phyloP scores from a whole-genome alignment of 768 basidiomycete genomes.

The Suillus placidus region DNA sequence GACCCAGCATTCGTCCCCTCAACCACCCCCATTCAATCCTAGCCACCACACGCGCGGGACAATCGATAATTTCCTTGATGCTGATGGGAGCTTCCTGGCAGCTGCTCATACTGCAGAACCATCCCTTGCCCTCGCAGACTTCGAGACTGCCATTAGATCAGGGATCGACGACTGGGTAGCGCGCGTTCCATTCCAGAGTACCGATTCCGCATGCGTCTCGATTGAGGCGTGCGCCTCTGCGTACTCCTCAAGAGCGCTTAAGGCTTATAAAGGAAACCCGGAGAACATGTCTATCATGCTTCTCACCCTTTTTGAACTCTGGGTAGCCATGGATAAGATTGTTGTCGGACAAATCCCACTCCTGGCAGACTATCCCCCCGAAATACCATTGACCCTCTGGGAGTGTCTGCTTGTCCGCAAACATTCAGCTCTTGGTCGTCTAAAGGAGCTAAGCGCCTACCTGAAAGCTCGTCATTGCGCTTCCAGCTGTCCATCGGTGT shows the following conservation, averaged over 20 bases:
- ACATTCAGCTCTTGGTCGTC: slow-evolving; percentile 29
- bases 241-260: slow-evolving; percentile 31
- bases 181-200: slow-evolving; percentile 5
- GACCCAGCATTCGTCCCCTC: not conserved
- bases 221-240: slow-evolving; percentile 28
- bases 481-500: not conserved
- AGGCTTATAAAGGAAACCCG: slow-evolving; percentile 35
- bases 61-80: slow-evolving; percentile 23
- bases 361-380: slow-evolving; percentile 36
- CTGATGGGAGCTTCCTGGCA: slow-evolving; percentile 15
- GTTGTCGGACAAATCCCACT: slow-evolving; percentile 25
- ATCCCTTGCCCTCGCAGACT: slow-evolving; percentile 34
- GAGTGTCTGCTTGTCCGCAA: slow-evolving; percentile 34
- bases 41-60: slow-evolving; percentile 12
- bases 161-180: slow-evolving; percentile 39
- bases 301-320: slow-evolving; percentile 40
- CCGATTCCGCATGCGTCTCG: slow-evolving; percentile 18
- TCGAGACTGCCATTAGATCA: slow-evolving; percentile 37
- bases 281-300: slow-evolving; percentile 47
- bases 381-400: slow-evolving; percentile 30
- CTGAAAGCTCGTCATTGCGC: slow-evolving; percentile 34
- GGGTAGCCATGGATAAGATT: slow-evolving; percentile 39
- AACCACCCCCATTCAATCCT: slow-evolving; percentile 6
- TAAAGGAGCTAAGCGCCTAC: slow-evolving; percentile 32
- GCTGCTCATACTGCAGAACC: slow-evolving; percentile 18